These are phyloP conservation scores for Pyronema domesticum DNA, from an alignment of 495 filamentous ascomycete genomes.

Conservation along the genomic window DNA sequence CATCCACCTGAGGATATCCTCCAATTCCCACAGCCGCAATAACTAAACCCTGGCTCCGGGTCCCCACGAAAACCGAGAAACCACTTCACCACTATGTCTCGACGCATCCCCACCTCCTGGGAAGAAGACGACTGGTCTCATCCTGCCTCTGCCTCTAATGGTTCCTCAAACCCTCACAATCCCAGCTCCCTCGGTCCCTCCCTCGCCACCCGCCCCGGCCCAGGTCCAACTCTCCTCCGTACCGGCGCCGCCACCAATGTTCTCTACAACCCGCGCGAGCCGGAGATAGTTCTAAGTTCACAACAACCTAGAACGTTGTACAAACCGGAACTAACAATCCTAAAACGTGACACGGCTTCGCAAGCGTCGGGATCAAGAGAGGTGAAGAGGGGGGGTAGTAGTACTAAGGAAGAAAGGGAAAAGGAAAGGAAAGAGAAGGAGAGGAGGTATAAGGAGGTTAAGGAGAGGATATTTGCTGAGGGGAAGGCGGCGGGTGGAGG, in stretches of 20 bases:
- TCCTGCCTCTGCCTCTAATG: not conserved
- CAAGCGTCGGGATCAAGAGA: not conserved
- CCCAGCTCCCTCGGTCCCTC: not conserved
- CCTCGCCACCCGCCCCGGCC: not conserved
- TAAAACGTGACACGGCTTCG: constrained; percentile 12
- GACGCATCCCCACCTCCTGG: constrained; percentile 15
- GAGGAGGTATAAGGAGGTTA: constrained; percentile 17
- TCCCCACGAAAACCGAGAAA: too few species aligned
- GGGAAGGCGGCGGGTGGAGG: not conserved
- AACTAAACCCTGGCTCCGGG: too few species aligned
- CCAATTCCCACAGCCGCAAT: too few species aligned
- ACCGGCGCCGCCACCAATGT: constrained; percentile 1
- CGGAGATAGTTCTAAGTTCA: not conserved
- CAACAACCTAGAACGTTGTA: constrained; percentile 18
- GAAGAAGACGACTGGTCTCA: constrained; percentile 21
- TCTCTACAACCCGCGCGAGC: constrained; percentile 4
- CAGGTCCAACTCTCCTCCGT: constrained; percentile 6
- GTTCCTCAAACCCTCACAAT: not conserved
- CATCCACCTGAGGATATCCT: too few species aligned
- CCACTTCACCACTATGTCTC: not conserved
- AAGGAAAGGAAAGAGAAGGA: constrained; percentile 17
- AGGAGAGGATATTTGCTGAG: constrained; percentile 18
- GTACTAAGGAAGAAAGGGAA: constrained; percentile 10
- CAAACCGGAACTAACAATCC: constrained; percentile 19
- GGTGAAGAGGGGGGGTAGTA: constrained; percentile 16